Percentiles rank a stretch among this genome's conserved stretches.
Conservation (phyloP, 768 basidiomycete genomes). For the Candolleomyces aberdarensis region DNA sequence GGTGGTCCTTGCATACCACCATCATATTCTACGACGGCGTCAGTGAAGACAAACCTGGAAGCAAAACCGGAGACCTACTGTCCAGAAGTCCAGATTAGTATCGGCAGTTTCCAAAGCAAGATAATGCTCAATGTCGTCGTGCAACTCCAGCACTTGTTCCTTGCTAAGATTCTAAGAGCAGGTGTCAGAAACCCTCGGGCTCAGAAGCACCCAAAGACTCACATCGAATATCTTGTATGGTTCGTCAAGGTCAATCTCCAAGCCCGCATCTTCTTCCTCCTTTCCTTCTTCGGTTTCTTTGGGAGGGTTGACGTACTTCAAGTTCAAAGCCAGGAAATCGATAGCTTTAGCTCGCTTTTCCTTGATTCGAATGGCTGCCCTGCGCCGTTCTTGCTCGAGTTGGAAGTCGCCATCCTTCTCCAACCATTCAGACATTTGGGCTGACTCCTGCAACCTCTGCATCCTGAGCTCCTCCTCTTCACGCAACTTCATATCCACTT, state of each 20-base stretch:
- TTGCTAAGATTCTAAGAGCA: conserved; percentile 69
- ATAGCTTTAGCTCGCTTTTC: conserved; percentile 99
- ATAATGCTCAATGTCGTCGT: conserved; percentile 93
- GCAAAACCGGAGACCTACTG: conserved; percentile 45
- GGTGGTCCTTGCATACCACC: conserved; percentile 89
- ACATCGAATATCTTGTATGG: conserved; percentile 98
- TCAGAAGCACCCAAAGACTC: conserved; percentile 25
- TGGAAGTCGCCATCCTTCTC: conserved; percentile 97
- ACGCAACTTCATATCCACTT: conserved; percentile 80
- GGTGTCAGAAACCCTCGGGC: conserved; percentile 12
- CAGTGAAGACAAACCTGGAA: too few relatives aligned
- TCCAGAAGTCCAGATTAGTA: conserved; percentile 96
- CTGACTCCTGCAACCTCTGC: conserved; percentile 88
- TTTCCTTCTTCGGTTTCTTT: conserved; percentile 63
- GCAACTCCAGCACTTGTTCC: conserved; percentile 88
- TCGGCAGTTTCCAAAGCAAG: conserved; percentile 81
- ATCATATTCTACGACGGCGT: conserved; percentile 79
- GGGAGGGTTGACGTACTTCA: conserved; percentile 82
- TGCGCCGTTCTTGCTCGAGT: conserved; percentile 85
- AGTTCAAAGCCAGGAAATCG: conserved; percentile 93
- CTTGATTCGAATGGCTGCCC: conserved; percentile 91
- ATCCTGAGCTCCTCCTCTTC: conserved; percentile 93
- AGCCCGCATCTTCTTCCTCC: conserved; percentile 68
- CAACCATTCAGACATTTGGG: conserved; percentile 98
- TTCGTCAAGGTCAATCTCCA: conserved; percentile 98